Conservation (phyloP, 495 filamentous ascomycete species). For the Clohesyomyces aquaticus region DNA sequence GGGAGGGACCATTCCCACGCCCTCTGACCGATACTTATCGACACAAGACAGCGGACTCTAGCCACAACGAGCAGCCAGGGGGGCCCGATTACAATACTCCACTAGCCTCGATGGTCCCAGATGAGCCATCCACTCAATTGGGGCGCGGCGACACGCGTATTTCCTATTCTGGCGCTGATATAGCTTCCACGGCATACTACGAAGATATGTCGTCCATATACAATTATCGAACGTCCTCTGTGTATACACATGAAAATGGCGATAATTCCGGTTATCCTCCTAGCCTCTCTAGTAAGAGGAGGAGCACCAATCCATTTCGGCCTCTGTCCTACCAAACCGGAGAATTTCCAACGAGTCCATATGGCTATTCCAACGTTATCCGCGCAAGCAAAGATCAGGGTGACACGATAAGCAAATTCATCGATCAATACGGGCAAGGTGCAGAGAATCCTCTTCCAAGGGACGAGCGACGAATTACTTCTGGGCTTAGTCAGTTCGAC, state of each 20-base stretch:
- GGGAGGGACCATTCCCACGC: slow-evolving; percentile 15
- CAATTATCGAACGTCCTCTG: slow-evolving; percentile 18
- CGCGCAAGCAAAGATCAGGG: slow-evolving; percentile 25
- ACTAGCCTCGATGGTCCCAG: slow-evolving; percentile 22
- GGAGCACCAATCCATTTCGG: slow-evolving; percentile 25
- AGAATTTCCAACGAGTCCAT: slow-evolving; percentile 1
- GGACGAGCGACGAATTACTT: slow-evolving; percentile 1
- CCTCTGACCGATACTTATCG: slow-evolving; percentile 19
- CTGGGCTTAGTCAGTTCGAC: slow-evolving; percentile 37
- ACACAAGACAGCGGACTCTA: neutral
- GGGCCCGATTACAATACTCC: slow-evolving; percentile 8
- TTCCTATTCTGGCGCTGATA: slow-evolving; percentile 20
- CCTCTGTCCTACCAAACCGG: slow-evolving; percentile 3
- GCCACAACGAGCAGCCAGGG: neutral
- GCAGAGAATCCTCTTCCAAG: too few species aligned
- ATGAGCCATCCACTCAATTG: slow-evolving; percentile 12
- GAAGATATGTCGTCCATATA: slow-evolving; percentile 34
- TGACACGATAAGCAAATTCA: slow-evolving; percentile 39
- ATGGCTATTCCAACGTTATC: slow-evolving; percentile 12
- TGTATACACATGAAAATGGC: slow-evolving; percentile 28
- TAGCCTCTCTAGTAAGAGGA: slow-evolving; percentile 12
- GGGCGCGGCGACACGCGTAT: slow-evolving; percentile 7
- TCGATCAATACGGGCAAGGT: slow-evolving; percentile 33
- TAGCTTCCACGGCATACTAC: slow-evolving; percentile 12
- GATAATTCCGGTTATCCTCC: slow-evolving; percentile 13